Evolutionary conservation across 2,329 filamentous ascomycete genomes (phyloP), one percentile per base, ranked within the genome.

Genomic region (Trichoderma koningii): DNA sequence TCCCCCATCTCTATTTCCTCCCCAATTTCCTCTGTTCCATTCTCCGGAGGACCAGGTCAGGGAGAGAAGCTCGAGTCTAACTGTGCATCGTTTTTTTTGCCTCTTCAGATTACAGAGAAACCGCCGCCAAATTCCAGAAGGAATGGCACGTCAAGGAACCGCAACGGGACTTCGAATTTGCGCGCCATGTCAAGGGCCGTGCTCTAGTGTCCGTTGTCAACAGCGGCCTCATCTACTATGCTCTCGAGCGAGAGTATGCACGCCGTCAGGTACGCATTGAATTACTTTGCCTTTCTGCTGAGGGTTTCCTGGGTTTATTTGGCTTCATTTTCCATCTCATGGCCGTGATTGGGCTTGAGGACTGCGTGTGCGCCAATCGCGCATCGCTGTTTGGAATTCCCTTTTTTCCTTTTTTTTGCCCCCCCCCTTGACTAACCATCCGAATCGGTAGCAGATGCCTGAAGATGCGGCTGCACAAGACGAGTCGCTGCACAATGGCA

Each of bases 91-190:
- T 30, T 62, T 44, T 60, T 45, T 60, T 42, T 48, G 21, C 7
- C 19, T 26, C 48, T 56, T 61, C 79, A 89, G 87, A 88, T 79
- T 89, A 87, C 79, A 83, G 84, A 77, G 87, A 89, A 75, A 87
- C 87, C 50, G 87, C 87, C 63, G 83, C 85, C 77, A 87, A 87
- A 74, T 85, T 89, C 70, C 86, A 88, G 73, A 88, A 88, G 74
- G 86, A 89, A 78, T 89, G 87, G 87, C 83, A 86, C 76, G 79
- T 87, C 69, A 79, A 82, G 72, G 81, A 85, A 76, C 87, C 87
- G 71, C 85, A 88, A 74, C 82, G 82, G 71, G 80, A 87, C 67
- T 84, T 89, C 68, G 80, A 83, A 67, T 89, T 89, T 76, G 87
- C 87, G 74, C 83, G 82, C 72, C 82, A 88, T 77, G 85, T 89